phyloP scores from a whole-genome alignment of 371 early-diverging fungal genomes.

The Mortierella sp. region DNA sequence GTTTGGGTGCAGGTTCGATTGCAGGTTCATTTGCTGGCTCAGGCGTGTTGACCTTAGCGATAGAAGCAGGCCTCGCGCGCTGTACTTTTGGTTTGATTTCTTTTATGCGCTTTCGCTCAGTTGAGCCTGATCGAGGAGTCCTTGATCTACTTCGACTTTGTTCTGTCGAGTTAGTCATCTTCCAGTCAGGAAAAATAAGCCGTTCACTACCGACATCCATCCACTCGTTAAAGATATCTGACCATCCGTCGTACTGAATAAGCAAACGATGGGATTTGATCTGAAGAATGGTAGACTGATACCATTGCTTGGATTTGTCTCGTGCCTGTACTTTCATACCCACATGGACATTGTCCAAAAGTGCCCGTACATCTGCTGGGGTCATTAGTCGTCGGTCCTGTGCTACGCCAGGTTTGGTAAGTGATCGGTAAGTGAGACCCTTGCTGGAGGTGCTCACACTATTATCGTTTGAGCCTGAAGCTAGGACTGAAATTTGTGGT shows the following conservation, averaged over 20 bases:
- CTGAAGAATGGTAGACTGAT: conserved; percentile 9
- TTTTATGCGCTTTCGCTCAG: background rate
- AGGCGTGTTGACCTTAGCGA: background rate
- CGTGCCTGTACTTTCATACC: conserved; percentile 18
- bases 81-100: conserved; percentile 3
- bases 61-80: background rate
- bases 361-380: conserved; percentile 11
- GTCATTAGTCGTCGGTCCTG: conserved; percentile 2
- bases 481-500: background rate
- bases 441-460: background rate
- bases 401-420: background rate
- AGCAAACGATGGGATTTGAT: conserved; percentile 10
- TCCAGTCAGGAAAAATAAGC: conserved; percentile 4
- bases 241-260: conserved; percentile 4
- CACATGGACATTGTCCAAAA: conserved; percentile 4
- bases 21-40: background rate
- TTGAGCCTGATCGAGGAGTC: background rate
- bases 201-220: conserved; percentile 17
- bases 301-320: conserved; percentile 8
- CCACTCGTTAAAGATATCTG: conserved; percentile 10
- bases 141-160: background rate
- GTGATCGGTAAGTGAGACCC: background rate
- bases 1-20: background rate
- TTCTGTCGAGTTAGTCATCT: background rate
- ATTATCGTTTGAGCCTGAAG: background rate